Percentiles rank a stretch among this genome's conserved stretches.
Conservation (phyloP, 371 early-diverging fungal genomes). For the Apophysomyces sp. region DNA sequence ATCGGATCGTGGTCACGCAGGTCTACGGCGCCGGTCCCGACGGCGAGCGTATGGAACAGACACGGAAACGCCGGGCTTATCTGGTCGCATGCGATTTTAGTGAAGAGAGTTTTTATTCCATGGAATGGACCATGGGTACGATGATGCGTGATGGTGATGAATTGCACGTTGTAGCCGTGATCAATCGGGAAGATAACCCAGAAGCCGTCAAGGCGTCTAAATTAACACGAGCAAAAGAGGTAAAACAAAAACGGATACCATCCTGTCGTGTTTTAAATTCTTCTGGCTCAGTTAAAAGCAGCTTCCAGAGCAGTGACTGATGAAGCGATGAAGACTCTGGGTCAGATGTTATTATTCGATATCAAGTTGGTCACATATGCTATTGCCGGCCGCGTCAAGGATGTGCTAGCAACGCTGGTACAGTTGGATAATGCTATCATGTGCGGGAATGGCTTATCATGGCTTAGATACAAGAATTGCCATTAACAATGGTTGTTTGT, state of each 20-base stretch:
- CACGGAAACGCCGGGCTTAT: slow-evolving; percentile 24
- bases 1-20: slow-evolving; percentile 13
- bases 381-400: slow-evolving; percentile 52
- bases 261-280: background rate
- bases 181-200: slow-evolving; percentile 48
- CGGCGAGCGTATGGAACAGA: slow-evolving; percentile 14
- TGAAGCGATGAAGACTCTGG: slow-evolving; percentile 26
- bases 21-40: slow-evolving; percentile 27
- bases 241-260: slow-evolving; percentile 10
- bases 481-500: slow-evolving; percentile 47
- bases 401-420: slow-evolving; percentile 23
- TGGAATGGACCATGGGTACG: slow-evolving; percentile 58
- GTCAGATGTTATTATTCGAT: slow-evolving; percentile 45
- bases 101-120: slow-evolving; percentile 38
- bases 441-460: background rate
- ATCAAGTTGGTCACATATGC: slow-evolving; percentile 51
- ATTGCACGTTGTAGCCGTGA: slow-evolving; percentile 50
- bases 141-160: slow-evolving; percentile 59
- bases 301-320: slow-evolving; percentile 21
- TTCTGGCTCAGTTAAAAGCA: slow-evolving; percentile 22
- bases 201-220: slow-evolving; percentile 31
- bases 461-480: slow-evolving; percentile 34
- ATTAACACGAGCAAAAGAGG: slow-evolving; percentile 18
- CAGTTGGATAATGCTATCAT: background rate
- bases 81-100: slow-evolving; percentile 47